Conservation (phyloP, 129 eudicot genomes). For the Pseudognaphalium luteoalbum region DNA sequence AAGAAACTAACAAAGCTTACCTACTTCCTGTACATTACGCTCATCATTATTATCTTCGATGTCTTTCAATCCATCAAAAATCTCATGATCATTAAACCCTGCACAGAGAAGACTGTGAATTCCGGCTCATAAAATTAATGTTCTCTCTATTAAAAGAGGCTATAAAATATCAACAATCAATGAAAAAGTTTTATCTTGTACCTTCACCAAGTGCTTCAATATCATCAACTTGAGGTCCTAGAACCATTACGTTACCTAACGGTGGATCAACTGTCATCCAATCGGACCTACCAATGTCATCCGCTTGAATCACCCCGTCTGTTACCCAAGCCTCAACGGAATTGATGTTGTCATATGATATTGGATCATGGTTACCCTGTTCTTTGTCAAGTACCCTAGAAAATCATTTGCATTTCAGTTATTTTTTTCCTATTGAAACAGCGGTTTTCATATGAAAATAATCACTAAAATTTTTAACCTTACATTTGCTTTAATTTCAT, state of each 20-base stretch:
- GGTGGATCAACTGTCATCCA: slow-evolving; percentile 89
- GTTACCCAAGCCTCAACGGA: slow-evolving; percentile 65
- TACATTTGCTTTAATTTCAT: slow-evolving; percentile 80
- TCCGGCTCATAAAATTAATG: not conserved
- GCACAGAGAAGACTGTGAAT: slow-evolving; percentile 34
- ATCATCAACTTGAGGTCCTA: slow-evolving; percentile 66
- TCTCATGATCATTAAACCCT: slow-evolving; percentile 89
- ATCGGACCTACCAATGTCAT: slow-evolving; percentile 58
- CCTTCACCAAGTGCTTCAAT: slow-evolving; percentile 84
- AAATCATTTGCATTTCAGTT: slow-evolving; percentile 14
- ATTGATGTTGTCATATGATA: slow-evolving; percentile 51
- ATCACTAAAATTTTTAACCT: slow-evolving; percentile 27
- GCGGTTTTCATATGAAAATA: not conserved
- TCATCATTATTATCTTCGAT: slow-evolving; percentile 55
- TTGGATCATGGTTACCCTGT: slow-evolving; percentile 55
- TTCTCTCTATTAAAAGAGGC: not conserved
- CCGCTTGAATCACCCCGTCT: slow-evolving; percentile 53
- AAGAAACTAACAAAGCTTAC: slow-evolving; percentile 25
- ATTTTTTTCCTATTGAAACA: not conserved
- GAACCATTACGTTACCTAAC: slow-evolving; percentile 43
- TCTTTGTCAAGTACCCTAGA: slow-evolving; percentile 59
- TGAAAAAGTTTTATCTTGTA: slow-evolving; percentile 18
- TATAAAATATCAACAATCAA: not conserved
- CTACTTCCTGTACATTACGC: slow-evolving; percentile 36
- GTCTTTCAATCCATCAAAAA: slow-evolving; percentile 66